Evolutionary conservation across 2,329 filamentous ascomycete species (phyloP), one percentile per base, ranked within the genome.

Genomic region (Cadophora malorum): DNA sequence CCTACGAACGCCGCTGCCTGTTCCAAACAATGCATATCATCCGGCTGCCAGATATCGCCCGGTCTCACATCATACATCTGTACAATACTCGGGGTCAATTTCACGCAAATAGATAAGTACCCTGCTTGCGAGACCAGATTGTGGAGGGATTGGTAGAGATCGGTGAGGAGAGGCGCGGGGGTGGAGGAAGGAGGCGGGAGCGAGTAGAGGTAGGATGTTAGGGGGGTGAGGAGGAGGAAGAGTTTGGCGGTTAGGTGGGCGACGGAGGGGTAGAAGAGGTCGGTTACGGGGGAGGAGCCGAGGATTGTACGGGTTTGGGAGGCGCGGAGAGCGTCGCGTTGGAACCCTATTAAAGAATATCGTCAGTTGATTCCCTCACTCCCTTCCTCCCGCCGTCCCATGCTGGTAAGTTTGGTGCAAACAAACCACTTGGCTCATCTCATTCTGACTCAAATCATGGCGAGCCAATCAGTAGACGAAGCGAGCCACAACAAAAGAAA

Each of bases 241-340:
- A 85, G 80, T 72, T 84, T 83, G 58, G 85, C 85, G 52, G 83
- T 83, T 38, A 85, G 79, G 67, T 82, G 83, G 66, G 84, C 80
- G 1, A 83, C 81, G 63, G 83, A 81, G 8, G 79, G 79, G 62
- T 81, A 79, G 69, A 85, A 76, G 49, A 70, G 35, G 1, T 65
- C 33, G 1, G 76, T 74, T 53, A 73, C 63, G 10, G 72, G 49
- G 9, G 62, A 28, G 19, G 21, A 16, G 2, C 66, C 63, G 10
- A 77, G 41, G 35, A 77, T 65, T 12, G 67, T 69, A 12, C 73
- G 70, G 33, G 69, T 64, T 1, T 67, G 68, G 52, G 70, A 38
- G 6, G 72, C 35, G 49, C 75, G 73, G 10, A 75, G 64, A 3
- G 45, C 31, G 25, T 68, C 71, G 10, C 75, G 71, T 7, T 60